Base-by-base conservation (phyloP, 2,329 filamentous ascomycete genomes). In the Pestalotiopsis sp. region DNA sequence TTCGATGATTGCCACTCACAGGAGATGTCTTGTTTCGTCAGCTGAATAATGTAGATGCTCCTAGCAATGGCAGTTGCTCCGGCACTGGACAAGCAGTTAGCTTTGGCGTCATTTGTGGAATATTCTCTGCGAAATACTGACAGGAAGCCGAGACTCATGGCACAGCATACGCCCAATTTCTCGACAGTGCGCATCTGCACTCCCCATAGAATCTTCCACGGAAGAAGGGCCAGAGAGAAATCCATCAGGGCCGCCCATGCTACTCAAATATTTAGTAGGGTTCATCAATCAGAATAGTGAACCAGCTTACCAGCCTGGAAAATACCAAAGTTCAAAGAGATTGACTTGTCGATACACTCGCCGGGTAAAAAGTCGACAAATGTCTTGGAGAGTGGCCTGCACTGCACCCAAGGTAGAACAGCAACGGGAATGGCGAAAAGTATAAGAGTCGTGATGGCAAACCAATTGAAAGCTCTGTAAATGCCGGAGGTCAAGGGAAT, bases 321-420 rank as follows among this genome's bases (percentile, higher is more conserved):
- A 6, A 60, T 60, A 17, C 57, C 57, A 27, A 23, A 60, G 7
- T 60, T 27, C 17, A 60, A 60, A 3, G 57, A 60, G 6, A 60
- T 60, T 27, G 23, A 23, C 17, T 60, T 60, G 17, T 60, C 57
- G 17, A 60, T 36, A n/a, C 57, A 60, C 11, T 25, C 12, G 57
- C 57, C 57, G 17, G 57, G 57, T 17, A 13, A 60, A 60, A 60
- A 60, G 57, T 60, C 57, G 57, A 60, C 57, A 36, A 60, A 60
- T 23, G 57, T 60, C 23, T 60, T 60, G 23, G 31, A n/a, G 25
- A 60, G 57, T 14, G 57, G 57, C 23, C 31, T 60, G 57, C 57
- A 60, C 20, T 60, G 57, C 20, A 60, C 23, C 57, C 57, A 60
- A 36, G 57, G 57, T 14, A 60, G 57, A 11, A 60, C 31, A 27